phyloP scores from a whole-genome alignment of 306 rosid species.

The Prunus mira region DNA sequence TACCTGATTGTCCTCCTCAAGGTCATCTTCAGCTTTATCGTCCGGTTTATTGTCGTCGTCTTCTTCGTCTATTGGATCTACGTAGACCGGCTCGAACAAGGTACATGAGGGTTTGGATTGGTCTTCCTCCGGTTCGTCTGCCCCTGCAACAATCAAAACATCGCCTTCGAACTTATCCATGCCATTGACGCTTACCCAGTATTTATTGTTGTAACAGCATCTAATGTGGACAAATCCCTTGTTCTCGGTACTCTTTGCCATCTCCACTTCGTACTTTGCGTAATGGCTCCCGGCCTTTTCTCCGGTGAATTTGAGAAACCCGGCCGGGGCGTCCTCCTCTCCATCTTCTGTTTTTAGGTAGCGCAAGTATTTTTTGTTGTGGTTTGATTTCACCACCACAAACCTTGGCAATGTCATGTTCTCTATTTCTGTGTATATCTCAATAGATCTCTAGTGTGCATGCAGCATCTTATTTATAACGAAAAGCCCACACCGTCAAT shows the following conservation, averaged over 20 bases:
- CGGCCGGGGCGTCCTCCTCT: background rate
- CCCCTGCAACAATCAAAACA: background rate
- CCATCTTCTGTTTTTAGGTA: background rate
- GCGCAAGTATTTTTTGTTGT: slow-evolving; percentile 2
- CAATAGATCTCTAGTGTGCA: background rate
- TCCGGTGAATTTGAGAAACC: background rate
- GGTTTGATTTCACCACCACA: slow-evolving; percentile 3
- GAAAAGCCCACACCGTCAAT: background rate
- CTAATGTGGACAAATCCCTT: background rate
- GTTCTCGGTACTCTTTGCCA: background rate
- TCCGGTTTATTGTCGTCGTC: background rate
- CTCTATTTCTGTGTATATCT: background rate
- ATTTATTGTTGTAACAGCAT: slow-evolving; percentile 11
- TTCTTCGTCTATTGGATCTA: background rate
- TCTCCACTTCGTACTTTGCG: slow-evolving; percentile 14
- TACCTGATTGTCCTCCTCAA: background rate
- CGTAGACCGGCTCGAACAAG: background rate
- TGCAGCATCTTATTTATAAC: no score
- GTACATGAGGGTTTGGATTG: background rate
- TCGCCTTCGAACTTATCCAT: background rate
- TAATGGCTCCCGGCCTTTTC: background rate
- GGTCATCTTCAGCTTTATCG: background rate
- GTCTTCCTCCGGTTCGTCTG: background rate
- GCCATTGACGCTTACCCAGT: background rate
- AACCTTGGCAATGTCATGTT: slow-evolving; percentile 1